Conservation (phyloP, 371 early-diverging fungal species). For the Apophysomyces variabilis region DNA sequence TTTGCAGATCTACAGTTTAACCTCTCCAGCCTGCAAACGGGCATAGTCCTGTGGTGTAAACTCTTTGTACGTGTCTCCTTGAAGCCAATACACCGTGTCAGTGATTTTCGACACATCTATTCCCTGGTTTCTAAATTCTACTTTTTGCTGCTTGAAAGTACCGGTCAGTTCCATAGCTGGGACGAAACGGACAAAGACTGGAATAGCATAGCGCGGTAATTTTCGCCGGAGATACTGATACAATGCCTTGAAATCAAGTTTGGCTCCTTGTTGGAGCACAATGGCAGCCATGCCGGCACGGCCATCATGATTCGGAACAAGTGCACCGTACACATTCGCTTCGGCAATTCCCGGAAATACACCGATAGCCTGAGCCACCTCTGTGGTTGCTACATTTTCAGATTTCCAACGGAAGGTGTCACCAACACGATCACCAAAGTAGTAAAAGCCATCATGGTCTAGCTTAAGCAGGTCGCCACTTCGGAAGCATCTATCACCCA, state of each 20-base stretch:
- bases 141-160: conserved; percentile 64
- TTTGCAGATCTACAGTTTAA: background rate
- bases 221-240: conserved; percentile 36
- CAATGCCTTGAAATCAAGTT: conserved; percentile 40
- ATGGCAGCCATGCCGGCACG: conserved; percentile 73
- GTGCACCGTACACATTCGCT: conserved; percentile 57
- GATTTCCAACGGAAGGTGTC: conserved; percentile 78
- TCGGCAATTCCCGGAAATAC: conserved; percentile 52
- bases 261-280: conserved; percentile 22
- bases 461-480: conserved; percentile 68
- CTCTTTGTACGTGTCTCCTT: background rate
- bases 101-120: conserved; percentile 39
- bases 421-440: conserved; percentile 76
- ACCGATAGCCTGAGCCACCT: conserved; percentile 55
- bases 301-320: conserved; percentile 65
- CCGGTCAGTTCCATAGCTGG: conserved; percentile 55
- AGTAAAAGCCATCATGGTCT: conserved; percentile 60
- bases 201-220: conserved; percentile 67
- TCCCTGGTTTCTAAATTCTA: conserved; percentile 51
- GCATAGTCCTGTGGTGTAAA: conserved; percentile 1
- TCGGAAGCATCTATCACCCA: conserved; percentile 61
- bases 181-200: conserved; percentile 60
- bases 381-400: conserved; percentile 60
- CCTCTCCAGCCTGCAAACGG: background rate
- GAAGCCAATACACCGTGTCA: conserved; percentile 4